Conservation (phyloP, 176 grass and related monocot species). For the Leersia perrieri region DNA sequence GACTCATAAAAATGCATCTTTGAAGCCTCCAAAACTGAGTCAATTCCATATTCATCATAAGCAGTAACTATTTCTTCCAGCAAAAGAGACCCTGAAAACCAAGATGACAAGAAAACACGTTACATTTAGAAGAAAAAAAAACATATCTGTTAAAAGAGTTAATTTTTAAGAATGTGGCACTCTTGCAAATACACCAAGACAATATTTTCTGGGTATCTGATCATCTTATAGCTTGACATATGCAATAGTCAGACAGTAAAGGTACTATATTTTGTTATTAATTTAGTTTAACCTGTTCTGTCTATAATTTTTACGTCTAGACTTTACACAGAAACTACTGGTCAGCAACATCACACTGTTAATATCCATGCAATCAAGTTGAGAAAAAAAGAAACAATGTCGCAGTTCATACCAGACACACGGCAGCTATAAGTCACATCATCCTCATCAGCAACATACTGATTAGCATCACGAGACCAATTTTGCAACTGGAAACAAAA, state of each 20-base stretch:
- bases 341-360: background rate
- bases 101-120: slow-evolving; percentile 14
- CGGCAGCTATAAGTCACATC: slow-evolving; percentile 91
- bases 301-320: background rate
- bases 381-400: slow-evolving; percentile 5
- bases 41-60: slow-evolving; percentile 70
- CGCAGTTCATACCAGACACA: slow-evolving; percentile 71
- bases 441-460: slow-evolving; percentile 95
- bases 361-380: slow-evolving; percentile 20
- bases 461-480: slow-evolving; percentile 91
- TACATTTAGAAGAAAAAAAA: background rate
- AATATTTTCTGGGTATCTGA: slow-evolving; percentile 2
- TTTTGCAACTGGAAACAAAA: slow-evolving; percentile 59
- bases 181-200: background rate
- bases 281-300: background rate
- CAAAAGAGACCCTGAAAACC: slow-evolving; percentile 70
- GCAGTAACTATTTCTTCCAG: slow-evolving; percentile 84
- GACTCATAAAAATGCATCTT: slow-evolving; percentile 69
- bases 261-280: background rate
- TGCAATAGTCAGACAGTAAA: background rate
- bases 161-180: background rate
- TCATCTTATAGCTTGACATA: background rate
- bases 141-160: background rate
- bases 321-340: background rate
- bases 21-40: slow-evolving; percentile 70